Base-by-base conservation (phyloP, 2,329 filamentous ascomycete species). In the Trichoderma atrobrunneum region DNA sequence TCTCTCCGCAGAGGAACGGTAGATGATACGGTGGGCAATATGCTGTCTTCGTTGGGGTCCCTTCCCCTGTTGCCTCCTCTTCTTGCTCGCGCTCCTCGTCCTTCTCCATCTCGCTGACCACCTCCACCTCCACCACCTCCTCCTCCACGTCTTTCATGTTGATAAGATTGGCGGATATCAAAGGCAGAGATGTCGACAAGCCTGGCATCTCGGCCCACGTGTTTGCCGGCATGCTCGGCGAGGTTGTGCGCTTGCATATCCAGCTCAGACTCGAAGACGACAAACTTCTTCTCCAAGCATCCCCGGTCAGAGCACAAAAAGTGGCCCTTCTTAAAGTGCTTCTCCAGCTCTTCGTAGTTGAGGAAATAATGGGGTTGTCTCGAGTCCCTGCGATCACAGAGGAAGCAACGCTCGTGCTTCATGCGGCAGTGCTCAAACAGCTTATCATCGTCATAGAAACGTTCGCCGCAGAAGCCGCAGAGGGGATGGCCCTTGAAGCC, bases 391-490 rank as follows among this genome's bases (percentile, higher is more conserved):
- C 94, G 86, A 79, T 99, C 96, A 80, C 96, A 99, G 68, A 99
- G 89, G 80, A 98, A 96, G 81, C 96, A 99, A 71, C 94, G 89
- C 82, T 99, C 96, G 80, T 99, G 96, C 81, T 93, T 95, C 80
- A 95, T 93, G 73, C 95, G 90, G 80, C 96, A 98, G 82, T 99
- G 96, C 69, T 93, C 88, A 80, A 95, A 99, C 1, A 99, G 86
- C 83, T 98, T 97, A 79, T 99, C 96, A 76, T 95, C 94, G 60
- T 97, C 95, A 81, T 98, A 99, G 82, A 98, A 99, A 43, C 95
- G 89, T 79, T 94, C 89, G 70, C 91, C 90, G 80, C 96, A 99
- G 82, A 99, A 99, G 5, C 90, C 93, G 81, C 96, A 99, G 68
- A 98, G 89, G 0, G 96, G 96, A 79, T 99, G 96, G 10, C 96